A percentile compares a stretch with the other conserved stretches of the same genome.
These are phyloP conservation scores for Theobroma grandiflorum DNA, from an alignment of 441 rosid species.

Conservation along the genomic window DNA sequence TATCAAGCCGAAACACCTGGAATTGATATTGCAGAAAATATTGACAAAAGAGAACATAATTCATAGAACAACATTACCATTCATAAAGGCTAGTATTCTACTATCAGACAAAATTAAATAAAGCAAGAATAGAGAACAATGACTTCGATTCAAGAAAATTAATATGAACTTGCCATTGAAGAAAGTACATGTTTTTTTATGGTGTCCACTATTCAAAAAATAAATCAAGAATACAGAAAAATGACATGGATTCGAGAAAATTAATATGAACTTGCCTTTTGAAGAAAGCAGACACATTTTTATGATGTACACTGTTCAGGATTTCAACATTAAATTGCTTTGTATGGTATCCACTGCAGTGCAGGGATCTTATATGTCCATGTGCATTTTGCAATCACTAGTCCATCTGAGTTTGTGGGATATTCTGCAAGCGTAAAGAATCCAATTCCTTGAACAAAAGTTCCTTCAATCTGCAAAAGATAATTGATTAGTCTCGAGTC, in stretches of 20 bases:
- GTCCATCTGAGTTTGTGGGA: slow-evolving; percentile 70
- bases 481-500: background rate
- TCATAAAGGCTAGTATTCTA: background rate
- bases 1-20: background rate
- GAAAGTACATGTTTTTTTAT: too few species aligned
- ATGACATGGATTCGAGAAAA: background rate
- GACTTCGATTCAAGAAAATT: too few species aligned
- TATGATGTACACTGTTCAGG: slow-evolving; percentile 73
- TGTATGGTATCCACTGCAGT: slow-evolving; percentile 77
- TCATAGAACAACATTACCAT: background rate
- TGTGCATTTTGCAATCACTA: slow-evolving; percentile 66
- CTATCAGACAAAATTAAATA: background rate
- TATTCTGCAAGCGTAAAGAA: slow-evolving; percentile 87
- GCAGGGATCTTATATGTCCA: slow-evolving; percentile 92
- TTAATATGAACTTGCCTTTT: slow-evolving; percentile 55
- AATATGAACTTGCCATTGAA: too few species aligned
- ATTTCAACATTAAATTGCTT: slow-evolving; percentile 81
- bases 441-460: slow-evolving; percentile 93
- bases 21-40: background rate
- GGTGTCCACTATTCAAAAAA: too few species aligned
- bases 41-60: slow-evolving; percentile 16
- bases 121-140: too few species aligned
- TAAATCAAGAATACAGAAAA: background rate
- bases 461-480: slow-evolving; percentile 87
- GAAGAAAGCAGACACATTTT: slow-evolving; percentile 85